Evolutionary conservation across 148 eudicot genomes (phyloP).

Genomic region (Rhododendron griersonianum): DNA sequence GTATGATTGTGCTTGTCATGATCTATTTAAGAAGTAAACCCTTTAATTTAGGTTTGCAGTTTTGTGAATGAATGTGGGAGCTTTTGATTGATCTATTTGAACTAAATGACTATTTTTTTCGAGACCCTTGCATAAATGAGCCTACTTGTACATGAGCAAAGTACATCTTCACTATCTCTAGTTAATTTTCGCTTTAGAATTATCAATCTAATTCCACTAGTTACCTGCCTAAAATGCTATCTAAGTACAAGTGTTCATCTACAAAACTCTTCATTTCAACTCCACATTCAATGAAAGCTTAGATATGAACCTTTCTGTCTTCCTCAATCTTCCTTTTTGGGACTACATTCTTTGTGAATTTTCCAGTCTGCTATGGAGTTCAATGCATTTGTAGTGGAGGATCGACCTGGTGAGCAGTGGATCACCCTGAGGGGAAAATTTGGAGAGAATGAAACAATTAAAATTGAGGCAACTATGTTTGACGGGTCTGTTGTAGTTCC

Average conservation of each 20-base stretch:
- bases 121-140: not conserved
- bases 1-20: not conserved
- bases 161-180: not conserved
- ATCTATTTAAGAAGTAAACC: not conserved
- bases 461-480: constrained; percentile 45
- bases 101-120: not conserved
- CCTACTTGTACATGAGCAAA: not conserved
- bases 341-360: constrained; percentile 2
- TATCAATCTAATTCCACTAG: not conserved
- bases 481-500: constrained; percentile 50
- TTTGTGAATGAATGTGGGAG: not conserved
- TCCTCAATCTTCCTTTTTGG: constrained; percentile 1
- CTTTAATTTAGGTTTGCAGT: not conserved
- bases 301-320: not conserved
- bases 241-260: not conserved
- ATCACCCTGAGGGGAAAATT: constrained; percentile 49
- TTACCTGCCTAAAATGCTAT: not conserved
- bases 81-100: not conserved
- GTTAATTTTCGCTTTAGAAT: not conserved
- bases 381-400: constrained; percentile 46
- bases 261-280: not conserved
- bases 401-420: constrained; percentile 59
- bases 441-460: constrained; percentile 38
- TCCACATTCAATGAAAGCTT: not conserved
- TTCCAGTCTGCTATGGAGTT: constrained; percentile 46